These are phyloP conservation scores for Hypoxylon sp. DNA, from an alignment of 2,329 filamentous ascomycete genomes.

Conservation along the genomic window DNA sequence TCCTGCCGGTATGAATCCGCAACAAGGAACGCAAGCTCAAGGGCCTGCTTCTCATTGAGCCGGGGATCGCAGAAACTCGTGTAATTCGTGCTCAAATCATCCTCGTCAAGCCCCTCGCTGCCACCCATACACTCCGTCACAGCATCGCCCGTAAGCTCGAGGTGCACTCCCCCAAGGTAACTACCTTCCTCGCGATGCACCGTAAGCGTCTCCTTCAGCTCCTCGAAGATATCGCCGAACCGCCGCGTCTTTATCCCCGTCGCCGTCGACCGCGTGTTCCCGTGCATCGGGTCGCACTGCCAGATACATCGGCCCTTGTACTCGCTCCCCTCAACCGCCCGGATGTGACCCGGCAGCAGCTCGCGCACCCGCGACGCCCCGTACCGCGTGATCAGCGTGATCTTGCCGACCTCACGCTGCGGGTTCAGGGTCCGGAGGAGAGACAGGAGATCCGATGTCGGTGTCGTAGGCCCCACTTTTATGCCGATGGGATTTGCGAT, in stretches of 20 bases:
- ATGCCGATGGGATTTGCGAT: conserved; percentile 96
- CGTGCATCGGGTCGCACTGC: conserved; percentile 99
- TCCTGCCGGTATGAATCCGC: conserved; percentile 79
- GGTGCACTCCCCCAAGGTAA: conserved; percentile 92
- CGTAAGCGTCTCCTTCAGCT: conserved; percentile 84
- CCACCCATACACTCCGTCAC: conserved; percentile 97
- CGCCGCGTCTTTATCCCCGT: conserved; percentile 91
- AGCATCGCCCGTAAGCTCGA: conserved; percentile 94
- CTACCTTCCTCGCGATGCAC: conserved; percentile 89
- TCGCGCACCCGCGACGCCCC: conserved; percentile 82
- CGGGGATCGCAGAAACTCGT: conserved; percentile 96
- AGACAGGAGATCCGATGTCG: conserved; percentile 79
- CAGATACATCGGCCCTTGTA: conserved; percentile 80
- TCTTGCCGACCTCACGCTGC: conserved; percentile 84
- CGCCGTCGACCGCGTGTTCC: conserved; percentile 78
- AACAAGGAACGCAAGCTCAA: conserved; percentile 94
- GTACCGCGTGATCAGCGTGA: conserved; percentile 96
- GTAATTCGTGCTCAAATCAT: conserved; percentile 91
- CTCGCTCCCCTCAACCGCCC: conserved; percentile 86
- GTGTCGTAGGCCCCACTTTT: conserved; percentile 93
- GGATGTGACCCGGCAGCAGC: conserved; percentile 87
- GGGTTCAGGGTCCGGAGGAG: conserved; percentile 92
- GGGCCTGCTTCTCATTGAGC: conserved; percentile 96
- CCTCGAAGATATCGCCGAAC: conserved; percentile 90
- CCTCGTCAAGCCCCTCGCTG: conserved; percentile 87